These are phyloP conservation scores for Dalbergia cochinchinensis DNA, from an alignment of 306 rosid species.

Conservation along the genomic window DNA sequence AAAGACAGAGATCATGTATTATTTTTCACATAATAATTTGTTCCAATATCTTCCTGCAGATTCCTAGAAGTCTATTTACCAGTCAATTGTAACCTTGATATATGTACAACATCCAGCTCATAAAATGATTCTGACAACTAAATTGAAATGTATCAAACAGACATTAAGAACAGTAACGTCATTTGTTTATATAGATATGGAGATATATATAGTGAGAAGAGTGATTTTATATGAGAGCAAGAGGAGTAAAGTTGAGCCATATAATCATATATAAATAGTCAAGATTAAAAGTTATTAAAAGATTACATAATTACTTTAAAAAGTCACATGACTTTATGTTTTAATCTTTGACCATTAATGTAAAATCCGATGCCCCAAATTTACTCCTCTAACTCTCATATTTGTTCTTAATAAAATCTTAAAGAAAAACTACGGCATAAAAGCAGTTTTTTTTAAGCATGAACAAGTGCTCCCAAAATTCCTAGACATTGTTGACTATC, in stretches of 20 bases:
- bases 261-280: too few relatives aligned
- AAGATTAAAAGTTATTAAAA: too few relatives aligned
- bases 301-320: too few relatives aligned
- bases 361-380: too few relatives aligned
- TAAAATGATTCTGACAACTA: slow-evolving; percentile 31
- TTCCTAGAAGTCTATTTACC: slow-evolving; percentile 11
- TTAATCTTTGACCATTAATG: too few relatives aligned
- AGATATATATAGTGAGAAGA: too few relatives aligned
- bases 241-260: too few relatives aligned
- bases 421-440: not conserved
- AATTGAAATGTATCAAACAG: slow-evolving; percentile 33
- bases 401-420: not conserved
- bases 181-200: not conserved
- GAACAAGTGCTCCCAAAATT: not conserved
- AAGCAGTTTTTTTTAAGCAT: not conserved
- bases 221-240: too few relatives aligned
- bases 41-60: slow-evolving; percentile 2
- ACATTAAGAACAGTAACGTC: slow-evolving; percentile 8
- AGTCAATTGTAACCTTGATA: slow-evolving; percentile 18
- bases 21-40: not conserved
- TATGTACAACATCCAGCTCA: slow-evolving; percentile 8
- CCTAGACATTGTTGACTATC: slow-evolving; percentile 14
- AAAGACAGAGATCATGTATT: not conserved
- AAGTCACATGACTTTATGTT: too few relatives aligned
- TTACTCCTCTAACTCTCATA: not conserved